Percentiles rank a stretch among this genome's conserved stretches.
Evolutionary conservation across 1,284 basidiomycete species (phyloP).

Genomic region (Trichosporon inkin): DNA sequence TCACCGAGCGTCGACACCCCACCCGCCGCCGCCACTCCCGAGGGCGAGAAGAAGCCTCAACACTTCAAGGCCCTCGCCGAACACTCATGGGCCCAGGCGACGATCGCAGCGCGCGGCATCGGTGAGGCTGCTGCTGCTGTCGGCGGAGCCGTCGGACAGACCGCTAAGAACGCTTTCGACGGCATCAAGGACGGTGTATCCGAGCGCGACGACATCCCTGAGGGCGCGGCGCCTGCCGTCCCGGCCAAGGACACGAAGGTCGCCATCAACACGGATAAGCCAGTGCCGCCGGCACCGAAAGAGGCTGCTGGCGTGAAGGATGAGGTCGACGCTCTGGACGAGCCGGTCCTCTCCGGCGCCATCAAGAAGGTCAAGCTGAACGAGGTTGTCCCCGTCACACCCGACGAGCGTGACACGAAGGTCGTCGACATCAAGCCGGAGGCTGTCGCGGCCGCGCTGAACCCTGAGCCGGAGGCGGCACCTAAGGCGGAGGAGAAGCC

Average conservation of each 20-base stretch:
- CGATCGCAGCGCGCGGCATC: slow-evolving; percentile 41
- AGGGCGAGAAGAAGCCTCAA: slow-evolving; percentile 12
- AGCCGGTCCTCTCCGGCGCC: background rate
- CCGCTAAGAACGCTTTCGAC: slow-evolving; percentile 40
- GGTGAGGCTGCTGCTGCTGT: slow-evolving; percentile 38
- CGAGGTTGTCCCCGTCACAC: background rate
- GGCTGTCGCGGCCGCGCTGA: background rate
- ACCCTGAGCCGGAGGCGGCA: background rate
- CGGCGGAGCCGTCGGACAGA: slow-evolving; percentile 35
- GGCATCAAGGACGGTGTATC: slow-evolving; percentile 10
- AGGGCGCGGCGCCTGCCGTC: background rate
- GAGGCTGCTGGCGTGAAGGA: background rate
- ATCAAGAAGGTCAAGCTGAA: slow-evolving; percentile 10
- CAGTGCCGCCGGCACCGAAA: background rate
- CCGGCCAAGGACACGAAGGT: slow-evolving; percentile 13
- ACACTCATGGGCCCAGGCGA: slow-evolving; percentile 44
- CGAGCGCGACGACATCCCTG: background rate
- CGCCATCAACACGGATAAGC: slow-evolving; percentile 6
- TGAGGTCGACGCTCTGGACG: background rate
- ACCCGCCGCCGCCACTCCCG: slow-evolving; percentile 18
- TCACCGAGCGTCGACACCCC: slow-evolving; percentile 3
- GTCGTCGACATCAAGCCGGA: slow-evolving; percentile 1
- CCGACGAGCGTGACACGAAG: background rate
- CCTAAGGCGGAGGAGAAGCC: background rate
- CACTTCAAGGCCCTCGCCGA: slow-evolving; percentile 27